Evolutionary conservation across 129 eudicot species (phyloP).

Genomic region (Lonicera japonica): DNA sequence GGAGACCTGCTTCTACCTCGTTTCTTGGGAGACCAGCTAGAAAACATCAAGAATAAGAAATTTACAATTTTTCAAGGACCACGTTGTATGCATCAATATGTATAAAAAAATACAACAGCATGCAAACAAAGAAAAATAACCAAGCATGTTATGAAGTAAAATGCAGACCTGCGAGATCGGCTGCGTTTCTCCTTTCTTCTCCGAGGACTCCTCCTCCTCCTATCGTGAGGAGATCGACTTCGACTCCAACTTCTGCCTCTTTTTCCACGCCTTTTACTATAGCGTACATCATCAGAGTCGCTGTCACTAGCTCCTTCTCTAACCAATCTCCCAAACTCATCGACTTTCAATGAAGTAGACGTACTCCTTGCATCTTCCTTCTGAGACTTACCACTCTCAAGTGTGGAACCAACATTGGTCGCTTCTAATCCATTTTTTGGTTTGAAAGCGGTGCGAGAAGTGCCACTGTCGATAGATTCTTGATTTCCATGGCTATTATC

Average conservation of each 20-base stretch:
- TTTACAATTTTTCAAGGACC: not conserved
- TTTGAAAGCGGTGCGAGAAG: constrained; percentile 4
- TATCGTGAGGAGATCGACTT: constrained; percentile 53
- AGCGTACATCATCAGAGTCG: constrained; percentile 51
- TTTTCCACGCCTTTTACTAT: constrained; percentile 50
- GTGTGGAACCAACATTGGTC: constrained; percentile 11
- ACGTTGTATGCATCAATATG: not conserved
- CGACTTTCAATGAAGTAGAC: constrained; percentile 39
- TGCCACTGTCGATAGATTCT: constrained; percentile 10
- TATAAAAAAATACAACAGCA: not conserved
- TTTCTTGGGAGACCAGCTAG: constrained; percentile 79
- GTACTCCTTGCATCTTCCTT: constrained; percentile 22
- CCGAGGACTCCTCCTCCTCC: constrained; percentile 50
- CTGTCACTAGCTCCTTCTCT: constrained; percentile 68
- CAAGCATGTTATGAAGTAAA: not conserved
- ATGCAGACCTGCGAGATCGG: constrained; percentile 69
- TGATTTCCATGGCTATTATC: constrained; percentile 12
- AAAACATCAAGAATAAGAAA: constrained; percentile 9
- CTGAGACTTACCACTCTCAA: constrained; percentile 12
- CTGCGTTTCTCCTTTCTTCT: constrained; percentile 67
- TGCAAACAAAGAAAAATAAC: not conserved
- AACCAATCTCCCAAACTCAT: constrained; percentile 86
- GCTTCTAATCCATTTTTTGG: constrained; percentile 14
- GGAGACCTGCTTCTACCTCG: constrained; percentile 76
- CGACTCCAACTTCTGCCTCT: constrained; percentile 63